Evolutionary conservation across 129 eudicot species (phyloP).

Genomic region (Scalesia atractyloides): DNA sequence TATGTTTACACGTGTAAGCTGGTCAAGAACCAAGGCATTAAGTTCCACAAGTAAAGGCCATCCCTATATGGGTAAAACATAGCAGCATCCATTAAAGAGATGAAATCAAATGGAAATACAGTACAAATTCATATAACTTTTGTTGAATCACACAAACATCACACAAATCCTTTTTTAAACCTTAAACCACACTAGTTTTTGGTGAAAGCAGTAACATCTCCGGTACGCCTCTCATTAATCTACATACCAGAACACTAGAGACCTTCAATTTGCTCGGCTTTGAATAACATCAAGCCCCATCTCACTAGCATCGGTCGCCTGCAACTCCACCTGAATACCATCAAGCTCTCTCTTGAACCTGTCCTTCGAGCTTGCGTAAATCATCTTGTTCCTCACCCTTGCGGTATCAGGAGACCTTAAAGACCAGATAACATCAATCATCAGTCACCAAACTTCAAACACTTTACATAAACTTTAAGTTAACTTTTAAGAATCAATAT

Average conservation of each 20-base stretch:
- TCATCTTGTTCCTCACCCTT: conserved; percentile 52
- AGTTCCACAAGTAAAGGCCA: background rate
- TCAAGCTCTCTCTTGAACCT: conserved; percentile 85
- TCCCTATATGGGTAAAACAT: conserved; percentile 5
- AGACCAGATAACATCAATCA: background rate
- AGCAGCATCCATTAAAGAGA: conserved; percentile 22
- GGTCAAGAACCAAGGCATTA: background rate
- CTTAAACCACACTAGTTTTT: conserved; percentile 37
- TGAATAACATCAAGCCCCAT: conserved; percentile 75
- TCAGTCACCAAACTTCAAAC: background rate
- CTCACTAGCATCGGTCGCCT: conserved; percentile 81
- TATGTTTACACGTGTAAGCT: background rate
- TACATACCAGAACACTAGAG: conserved; percentile 24
- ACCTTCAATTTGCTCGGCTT: conserved; percentile 59
- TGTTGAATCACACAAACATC: conserved; percentile 42
- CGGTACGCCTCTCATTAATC: conserved; percentile 31
- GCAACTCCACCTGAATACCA: conserved; percentile 79
- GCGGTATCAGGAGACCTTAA: conserved; percentile 45
- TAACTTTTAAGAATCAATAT: background rate
- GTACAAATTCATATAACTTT: conserved; percentile 33
- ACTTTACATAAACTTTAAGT: background rate
- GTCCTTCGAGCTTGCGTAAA: conserved; percentile 48
- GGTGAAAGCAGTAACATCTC: conserved; percentile 32
- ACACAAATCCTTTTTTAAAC: conserved; percentile 28
- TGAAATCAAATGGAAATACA: conserved; percentile 30